phyloP scores from a whole-genome alignment of 805 yeast species.

The Metschnikowia hibisci region DNA sequence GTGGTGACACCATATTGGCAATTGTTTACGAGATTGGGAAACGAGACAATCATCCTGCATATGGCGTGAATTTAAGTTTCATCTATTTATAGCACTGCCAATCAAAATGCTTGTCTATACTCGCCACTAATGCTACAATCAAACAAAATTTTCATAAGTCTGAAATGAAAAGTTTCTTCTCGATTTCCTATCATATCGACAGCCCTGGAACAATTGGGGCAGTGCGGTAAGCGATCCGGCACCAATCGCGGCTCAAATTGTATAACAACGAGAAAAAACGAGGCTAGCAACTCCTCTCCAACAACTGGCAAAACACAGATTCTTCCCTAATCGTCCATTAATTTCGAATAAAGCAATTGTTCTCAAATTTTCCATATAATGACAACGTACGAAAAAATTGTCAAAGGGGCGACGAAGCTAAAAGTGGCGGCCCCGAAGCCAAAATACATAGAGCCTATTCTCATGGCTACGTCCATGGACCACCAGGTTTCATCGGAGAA shows the following conservation, averaged over 20 bases:
- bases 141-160: too few relatives aligned
- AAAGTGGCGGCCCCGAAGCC: conserved; percentile 96
- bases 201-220: neutral
- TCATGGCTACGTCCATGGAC: conserved; percentile 60
- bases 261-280: conserved; percentile 5
- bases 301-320: neutral
- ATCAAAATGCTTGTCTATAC: too few relatives aligned
- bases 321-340: neutral
- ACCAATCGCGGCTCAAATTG: conserved; percentile 5
- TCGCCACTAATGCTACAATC: too few relatives aligned
- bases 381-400: conserved; percentile 58
- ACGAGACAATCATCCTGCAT: too few relatives aligned
- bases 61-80: too few relatives aligned
- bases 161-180: too few relatives aligned
- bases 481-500: conserved; percentile 43
- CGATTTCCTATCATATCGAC: too few relatives aligned
- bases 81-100: too few relatives aligned
- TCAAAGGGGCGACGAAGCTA: conserved; percentile 52
- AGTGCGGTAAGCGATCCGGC: conserved; percentile 2
- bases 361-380: conserved; percentile 3
- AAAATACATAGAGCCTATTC: conserved; percentile 90
- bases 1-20: too few relatives aligned
- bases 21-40: too few relatives aligned
- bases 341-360: neutral
- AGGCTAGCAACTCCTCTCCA: conserved; percentile 1